Percentiles rank a stretch among this genome's conserved stretches.
These are phyloP conservation scores for Desmodesmus armatus DNA, from an alignment of 139 green algal species.

Conservation along the genomic window DNA sequence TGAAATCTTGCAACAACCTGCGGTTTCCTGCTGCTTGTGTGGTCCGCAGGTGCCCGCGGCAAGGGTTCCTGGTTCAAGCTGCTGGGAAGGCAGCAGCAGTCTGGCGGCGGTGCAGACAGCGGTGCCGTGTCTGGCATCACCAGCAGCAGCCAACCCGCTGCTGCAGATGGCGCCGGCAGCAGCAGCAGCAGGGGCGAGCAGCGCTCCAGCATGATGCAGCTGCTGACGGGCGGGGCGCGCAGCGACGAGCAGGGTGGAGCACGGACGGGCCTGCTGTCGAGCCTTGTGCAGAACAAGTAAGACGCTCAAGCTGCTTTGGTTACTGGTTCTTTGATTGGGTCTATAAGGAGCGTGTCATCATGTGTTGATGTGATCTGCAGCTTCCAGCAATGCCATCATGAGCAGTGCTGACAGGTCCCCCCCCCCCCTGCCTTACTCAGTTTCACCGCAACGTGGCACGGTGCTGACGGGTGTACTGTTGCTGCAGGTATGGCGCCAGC, in stretches of 20 bases:
- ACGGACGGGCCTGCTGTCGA: slow-evolving; percentile 26
- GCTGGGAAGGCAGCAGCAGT: slow-evolving; percentile 6
- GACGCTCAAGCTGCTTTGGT: neutral
- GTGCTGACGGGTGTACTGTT: too few relatives aligned
- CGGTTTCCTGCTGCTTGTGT: too few relatives aligned
- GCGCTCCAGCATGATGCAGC: neutral
- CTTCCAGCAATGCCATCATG: too few relatives aligned
- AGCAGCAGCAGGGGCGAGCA: slow-evolving; percentile 10
- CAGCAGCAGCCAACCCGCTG: slow-evolving; percentile 8
- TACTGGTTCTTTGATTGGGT: neutral
- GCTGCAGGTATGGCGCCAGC: slow-evolving; percentile 12
- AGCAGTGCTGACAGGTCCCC: too few relatives aligned
- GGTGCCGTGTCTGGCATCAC: neutral
- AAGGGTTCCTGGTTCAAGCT: slow-evolving; percentile 42
- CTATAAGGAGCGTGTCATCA: neutral
- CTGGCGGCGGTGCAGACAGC: neutral
- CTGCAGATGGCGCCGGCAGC: neutral
- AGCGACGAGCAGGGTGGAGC: neutral
- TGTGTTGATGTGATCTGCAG: neutral
- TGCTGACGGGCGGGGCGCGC: slow-evolving; percentile 3
- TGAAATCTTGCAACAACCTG: too few relatives aligned
- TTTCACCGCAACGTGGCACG: too few relatives aligned
- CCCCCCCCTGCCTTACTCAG: too few relatives aligned
- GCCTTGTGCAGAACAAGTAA: slow-evolving; percentile 44
- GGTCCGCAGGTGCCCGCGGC: neutral